A percentile compares a stretch with the other conserved stretches of the same genome.
phyloP scores from a whole-genome alignment of 2,329 filamentous ascomycete species.

The Apiospora rasikravindrae region DNA sequence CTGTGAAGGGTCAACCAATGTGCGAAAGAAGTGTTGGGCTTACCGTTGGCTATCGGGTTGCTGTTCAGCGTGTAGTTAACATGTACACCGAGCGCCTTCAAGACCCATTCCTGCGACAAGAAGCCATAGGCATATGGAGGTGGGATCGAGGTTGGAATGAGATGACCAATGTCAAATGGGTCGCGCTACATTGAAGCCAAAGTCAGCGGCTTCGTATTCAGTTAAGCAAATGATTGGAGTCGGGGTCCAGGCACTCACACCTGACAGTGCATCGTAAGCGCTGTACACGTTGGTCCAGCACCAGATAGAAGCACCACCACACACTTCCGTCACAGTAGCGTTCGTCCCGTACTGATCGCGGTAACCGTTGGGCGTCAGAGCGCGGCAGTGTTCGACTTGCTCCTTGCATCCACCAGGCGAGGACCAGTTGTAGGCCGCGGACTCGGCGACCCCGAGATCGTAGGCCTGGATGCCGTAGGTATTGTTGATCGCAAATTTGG shows the following conservation, averaged over 20 bases:
- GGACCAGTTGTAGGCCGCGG: constrained; percentile 9
- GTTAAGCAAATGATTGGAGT: background rate
- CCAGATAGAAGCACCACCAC: constrained; percentile 18
- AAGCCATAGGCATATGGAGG: background rate
- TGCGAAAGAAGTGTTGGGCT: background rate
- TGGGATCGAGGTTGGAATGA: constrained; percentile 34
- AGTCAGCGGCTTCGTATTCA: background rate
- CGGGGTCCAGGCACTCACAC: constrained; percentile 21
- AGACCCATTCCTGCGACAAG: constrained; percentile 41
- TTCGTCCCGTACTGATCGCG: constrained; percentile 39
- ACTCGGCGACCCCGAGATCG: constrained; percentile 23
- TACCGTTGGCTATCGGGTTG: constrained; percentile 43
- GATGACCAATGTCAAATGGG: constrained; percentile 60
- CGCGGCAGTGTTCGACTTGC: constrained; percentile 20
- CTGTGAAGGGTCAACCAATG: no score
- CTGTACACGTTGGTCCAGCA: constrained; percentile 23
- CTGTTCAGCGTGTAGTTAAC: constrained; percentile 62
- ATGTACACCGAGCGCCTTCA: constrained; percentile 61
- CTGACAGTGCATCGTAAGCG: constrained; percentile 24
- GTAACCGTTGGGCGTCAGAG: constrained; percentile 45
- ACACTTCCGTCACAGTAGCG: constrained; percentile 2
- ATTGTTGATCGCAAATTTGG: constrained; percentile 65
- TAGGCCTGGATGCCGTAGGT: constrained; percentile 68
- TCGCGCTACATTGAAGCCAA: constrained; percentile 42
- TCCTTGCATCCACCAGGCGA: constrained; percentile 24